A percentile compares a stretch with the other conserved stretches of the same genome.
phyloP scores from a whole-genome alignment of 768 basidiomycete genomes.

The Rhizopogon rudus region DNA sequence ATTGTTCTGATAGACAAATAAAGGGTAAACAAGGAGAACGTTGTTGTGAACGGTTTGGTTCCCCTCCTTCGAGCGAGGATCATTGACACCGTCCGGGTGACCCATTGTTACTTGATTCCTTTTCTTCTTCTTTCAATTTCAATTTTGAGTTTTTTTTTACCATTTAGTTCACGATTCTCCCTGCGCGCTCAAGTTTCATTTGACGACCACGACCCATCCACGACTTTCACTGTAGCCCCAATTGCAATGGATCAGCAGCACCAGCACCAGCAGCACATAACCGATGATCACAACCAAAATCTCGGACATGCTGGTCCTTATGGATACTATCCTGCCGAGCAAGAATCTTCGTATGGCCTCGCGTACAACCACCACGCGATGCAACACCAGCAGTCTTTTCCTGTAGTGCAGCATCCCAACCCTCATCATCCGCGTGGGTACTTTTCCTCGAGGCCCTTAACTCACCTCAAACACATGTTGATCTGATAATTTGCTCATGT shows the following conservation, averaged over 20 bases:
- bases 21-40: slow-evolving; percentile 1
- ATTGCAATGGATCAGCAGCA: slow-evolving; percentile 36
- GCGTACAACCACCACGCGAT: slow-evolving; percentile 51
- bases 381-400: slow-evolving; percentile 45
- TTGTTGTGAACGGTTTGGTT: slow-evolving; percentile 15
- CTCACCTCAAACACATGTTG: slow-evolving; percentile 51
- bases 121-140: slow-evolving; percentile 29
- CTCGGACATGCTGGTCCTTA: slow-evolving; percentile 37
- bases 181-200: slow-evolving; percentile 28
- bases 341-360: slow-evolving; percentile 50
- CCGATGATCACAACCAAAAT: slow-evolving; percentile 42
- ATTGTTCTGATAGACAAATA: slow-evolving; percentile 1
- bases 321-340: slow-evolving; percentile 50
- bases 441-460: slow-evolving; percentile 35
- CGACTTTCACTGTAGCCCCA: slow-evolving; percentile 39
- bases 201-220: slow-evolving; percentile 28
- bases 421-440: slow-evolving; percentile 74
- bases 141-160: slow-evolving; percentile 27
- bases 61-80: slow-evolving; percentile 25
- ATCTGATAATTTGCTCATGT: slow-evolving; percentile 57
- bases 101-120: slow-evolving; percentile 26
- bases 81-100: slow-evolving; percentile 8
- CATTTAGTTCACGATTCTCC: slow-evolving; percentile 29
- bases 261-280: slow-evolving; percentile 41
- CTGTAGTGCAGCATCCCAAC: slow-evolving; percentile 49